A percentile compares a stretch with the other conserved stretches of the same genome.
These are phyloP conservation scores for Ogataea dorogensis DNA, from an alignment of 805 yeast species.

Conservation along the genomic window DNA sequence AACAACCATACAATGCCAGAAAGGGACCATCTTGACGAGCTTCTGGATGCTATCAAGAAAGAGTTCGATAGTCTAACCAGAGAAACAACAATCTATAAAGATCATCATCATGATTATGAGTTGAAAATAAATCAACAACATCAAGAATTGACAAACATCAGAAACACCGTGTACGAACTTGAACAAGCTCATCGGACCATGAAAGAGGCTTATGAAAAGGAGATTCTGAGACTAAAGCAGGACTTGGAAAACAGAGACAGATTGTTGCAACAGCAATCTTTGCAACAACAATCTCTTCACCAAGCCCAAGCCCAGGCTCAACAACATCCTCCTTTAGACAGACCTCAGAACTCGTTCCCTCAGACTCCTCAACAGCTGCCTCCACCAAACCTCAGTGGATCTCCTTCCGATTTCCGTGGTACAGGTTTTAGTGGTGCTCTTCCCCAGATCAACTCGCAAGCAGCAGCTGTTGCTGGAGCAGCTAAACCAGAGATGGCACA, in stretches of 20 bases:
- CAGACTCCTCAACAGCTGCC: conserved; percentile 36
- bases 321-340: conserved; percentile 22
- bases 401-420: conserved; percentile 25
- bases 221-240: conserved; percentile 77
- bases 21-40: conserved; percentile 50
- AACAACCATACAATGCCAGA: conserved; percentile 27
- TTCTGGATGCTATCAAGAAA: conserved; percentile 86
- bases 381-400: conserved; percentile 34
- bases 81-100: conserved; percentile 81
- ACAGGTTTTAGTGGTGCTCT: conserved; percentile 24
- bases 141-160: conserved; percentile 88
- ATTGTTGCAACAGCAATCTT: conserved; percentile 42
- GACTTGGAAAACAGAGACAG: conserved; percentile 83
- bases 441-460: conserved; percentile 22
- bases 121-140: conserved; percentile 87
- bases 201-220: conserved; percentile 95
- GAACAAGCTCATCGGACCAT: conserved; percentile 92
- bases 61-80: conserved; percentile 83
- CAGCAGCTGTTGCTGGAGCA: conserved; percentile 27
- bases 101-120: conserved; percentile 92
- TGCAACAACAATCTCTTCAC: conserved; percentile 33
- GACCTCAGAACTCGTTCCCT: conserved; percentile 22
- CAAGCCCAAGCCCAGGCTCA: conserved; percentile 28
- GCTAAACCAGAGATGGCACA: conserved; percentile 33
- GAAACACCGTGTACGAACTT: conserved; percentile 90